Evolutionary conservation across 2,329 filamentous ascomycete genomes (phyloP).

Genomic region (Aspergillus japonicus): DNA sequence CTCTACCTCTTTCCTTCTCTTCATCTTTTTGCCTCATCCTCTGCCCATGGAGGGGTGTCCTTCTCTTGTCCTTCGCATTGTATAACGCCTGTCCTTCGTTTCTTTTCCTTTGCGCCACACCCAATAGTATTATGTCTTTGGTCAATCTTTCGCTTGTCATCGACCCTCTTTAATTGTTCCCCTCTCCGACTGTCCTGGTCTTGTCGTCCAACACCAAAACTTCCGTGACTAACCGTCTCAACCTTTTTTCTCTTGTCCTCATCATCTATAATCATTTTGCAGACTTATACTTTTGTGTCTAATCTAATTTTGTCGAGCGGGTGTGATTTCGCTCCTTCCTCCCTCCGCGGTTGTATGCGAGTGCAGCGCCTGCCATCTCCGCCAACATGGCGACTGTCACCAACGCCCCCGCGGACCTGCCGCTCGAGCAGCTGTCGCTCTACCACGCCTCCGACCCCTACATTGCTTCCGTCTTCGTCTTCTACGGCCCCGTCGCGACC

Average conservation of each 20-base stretch:
- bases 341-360: slow-evolving; percentile 11
- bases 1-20: slow-evolving; percentile 9
- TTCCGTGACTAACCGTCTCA: slow-evolving; percentile 9
- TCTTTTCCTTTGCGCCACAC: slow-evolving; percentile 10
- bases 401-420: slow-evolving; percentile 71
- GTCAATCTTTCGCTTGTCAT: slow-evolving; percentile 5
- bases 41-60: slow-evolving; percentile 25
- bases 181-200: slow-evolving; percentile 7
- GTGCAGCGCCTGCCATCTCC: slow-evolving; percentile 10
- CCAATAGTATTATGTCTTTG: slow-evolving; percentile 18
- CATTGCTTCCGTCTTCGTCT: slow-evolving; percentile 79
- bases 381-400: slow-evolving; percentile 77
- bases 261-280: not conserved
- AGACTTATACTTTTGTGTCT: not conserved
- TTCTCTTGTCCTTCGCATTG: slow-evolving; percentile 17
- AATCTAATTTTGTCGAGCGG: slow-evolving; percentile 8
- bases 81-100: slow-evolving; percentile 22
- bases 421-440: slow-evolving; percentile 77
- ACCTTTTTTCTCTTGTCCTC: not conserved
- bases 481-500: slow-evolving; percentile 88
- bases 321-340: slow-evolving; percentile 1
- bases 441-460: slow-evolving; percentile 84
- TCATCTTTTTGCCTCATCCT: not conserved
- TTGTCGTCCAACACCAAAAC: slow-evolving; percentile 1
- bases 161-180: slow-evolving; percentile 14